Evolutionary conservation across 257 asterid species (phyloP).

Genomic region (Mentha longifolia): DNA sequence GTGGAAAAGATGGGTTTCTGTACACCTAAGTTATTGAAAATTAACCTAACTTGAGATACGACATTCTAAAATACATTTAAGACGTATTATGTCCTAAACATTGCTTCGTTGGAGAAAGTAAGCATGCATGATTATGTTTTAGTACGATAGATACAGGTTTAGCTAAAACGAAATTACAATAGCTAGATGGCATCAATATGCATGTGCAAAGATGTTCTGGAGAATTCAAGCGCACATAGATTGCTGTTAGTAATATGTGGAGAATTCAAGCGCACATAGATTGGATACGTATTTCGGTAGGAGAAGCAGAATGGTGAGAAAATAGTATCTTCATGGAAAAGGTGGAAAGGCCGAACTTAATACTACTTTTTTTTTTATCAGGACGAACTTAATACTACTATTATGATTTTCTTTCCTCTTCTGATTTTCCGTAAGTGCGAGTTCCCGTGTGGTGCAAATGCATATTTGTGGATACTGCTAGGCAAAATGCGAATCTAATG

Average conservation of each 20-base stretch:
- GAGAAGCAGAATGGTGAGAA: not conserved
- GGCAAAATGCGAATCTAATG: not conserved
- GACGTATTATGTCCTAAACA: not conserved
- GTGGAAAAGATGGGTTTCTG: constrained; percentile 14
- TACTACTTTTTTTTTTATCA: too few relatives aligned
- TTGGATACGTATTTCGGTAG: constrained; percentile 1
- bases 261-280: not conserved
- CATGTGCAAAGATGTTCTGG: not conserved
- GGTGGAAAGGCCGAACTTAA: not conserved
- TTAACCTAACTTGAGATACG: not conserved
- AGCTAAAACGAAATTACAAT: not conserved
- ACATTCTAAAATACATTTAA: not conserved
- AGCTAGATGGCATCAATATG: constrained; percentile 3
- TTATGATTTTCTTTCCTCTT: not conserved
- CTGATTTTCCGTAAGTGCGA: not conserved
- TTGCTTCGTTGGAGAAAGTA: not conserved
- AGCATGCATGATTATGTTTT: not conserved
- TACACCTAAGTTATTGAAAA: not conserved
- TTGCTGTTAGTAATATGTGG: not conserved
- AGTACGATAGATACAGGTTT: not conserved
- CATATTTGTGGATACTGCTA: constrained; percentile 1
- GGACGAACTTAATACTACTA: not conserved
- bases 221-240: constrained; percentile 1
- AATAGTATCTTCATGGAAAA: not conserved
- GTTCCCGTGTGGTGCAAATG: not conserved